Base-by-base conservation (phyloP, 805 yeast species). In the Spathaspora boniae region DNA sequence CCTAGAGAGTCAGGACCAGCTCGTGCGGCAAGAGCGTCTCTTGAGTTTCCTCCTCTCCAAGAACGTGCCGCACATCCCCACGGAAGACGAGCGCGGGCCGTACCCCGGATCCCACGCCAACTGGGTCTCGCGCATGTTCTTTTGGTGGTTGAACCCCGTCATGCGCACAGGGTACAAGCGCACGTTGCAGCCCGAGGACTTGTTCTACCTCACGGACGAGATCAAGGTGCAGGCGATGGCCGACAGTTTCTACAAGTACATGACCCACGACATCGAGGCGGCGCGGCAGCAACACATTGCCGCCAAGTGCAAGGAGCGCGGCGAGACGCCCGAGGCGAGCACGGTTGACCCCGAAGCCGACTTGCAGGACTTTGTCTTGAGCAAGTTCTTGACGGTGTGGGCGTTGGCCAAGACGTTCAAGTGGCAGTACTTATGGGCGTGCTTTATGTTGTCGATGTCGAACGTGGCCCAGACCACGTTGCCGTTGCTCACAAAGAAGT, bases 121-220 rank as follows among this genome's bases (percentile, higher is more conserved):
- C 35, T 26, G 56, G 19, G 5, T 78, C 8, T 65, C 70, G 9
- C 59, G 59, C 44, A 31, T 67, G 0, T 73, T 78, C 46, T 78
- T 82, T 53, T 70, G 80, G 76, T 85, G 91, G 89, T 56, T 84
- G 30, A 48, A 59, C 17, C 88, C 88, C 0, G 47, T 84, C 26
- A 58, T 85, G 65, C 60, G 57, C 11, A 72, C 74, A 6, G 93
- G 94, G 5, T 84, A 84, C 55, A 80, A 77, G 54, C 68, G 93
- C 50, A 82, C 89, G 0, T 58, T 85, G 29, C 74, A 73, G 28
- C 78, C 82, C 2, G 70, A 74, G 31, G 93, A 85, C 56, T 52
- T 83, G 44, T 83, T 43, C 44, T 44, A 38, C 15, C 51, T 67
- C 25, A 48, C 58, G 12, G 66, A 63, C 22, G 60, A 60, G 25